Evolutionary conservation across 2,329 filamentous ascomycete species (phyloP).

Genomic region (Paraphaeosphaeria sporulosa): DNA sequence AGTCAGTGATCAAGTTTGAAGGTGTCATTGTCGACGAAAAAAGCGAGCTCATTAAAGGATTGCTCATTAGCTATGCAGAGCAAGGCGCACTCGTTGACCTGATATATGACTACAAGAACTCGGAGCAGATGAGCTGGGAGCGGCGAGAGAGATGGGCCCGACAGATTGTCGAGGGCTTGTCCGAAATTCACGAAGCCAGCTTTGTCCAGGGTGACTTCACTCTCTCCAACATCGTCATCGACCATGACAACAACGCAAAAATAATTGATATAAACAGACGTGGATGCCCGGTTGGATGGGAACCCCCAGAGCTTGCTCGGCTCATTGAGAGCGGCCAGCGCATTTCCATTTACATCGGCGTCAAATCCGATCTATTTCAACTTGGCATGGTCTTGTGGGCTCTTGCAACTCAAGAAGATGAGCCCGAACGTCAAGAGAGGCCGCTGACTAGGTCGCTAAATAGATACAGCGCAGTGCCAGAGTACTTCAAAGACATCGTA

Average conservation of each 20-base stretch:
- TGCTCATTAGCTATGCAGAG: conserved; percentile 87
- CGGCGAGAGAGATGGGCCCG: conserved; percentile 85
- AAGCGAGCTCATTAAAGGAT: conserved; percentile 77
- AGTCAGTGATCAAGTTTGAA: conserved; percentile 83
- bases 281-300: conserved; percentile 98
- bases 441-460: conserved; percentile 60
- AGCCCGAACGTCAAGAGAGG: conserved; percentile 80
- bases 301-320: conserved; percentile 86
- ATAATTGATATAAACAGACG: conserved; percentile 98
- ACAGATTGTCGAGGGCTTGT: conserved; percentile 87
- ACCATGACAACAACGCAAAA: conserved; percentile 82
- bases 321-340: conserved; percentile 88
- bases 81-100: conserved; percentile 89
- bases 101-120: conserved; percentile 77
- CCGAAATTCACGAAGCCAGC: conserved; percentile 92
- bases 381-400: conserved; percentile 98
- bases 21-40: conserved; percentile 86
- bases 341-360: conserved; percentile 96
- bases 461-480: conserved; percentile 65
- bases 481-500: conserved; percentile 80
- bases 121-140: conserved; percentile 67
- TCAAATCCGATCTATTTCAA: conserved; percentile 96
- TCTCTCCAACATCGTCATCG: conserved; percentile 94
- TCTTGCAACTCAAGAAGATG: conserved; percentile 84
- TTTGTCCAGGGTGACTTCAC: conserved; percentile 99